A percentile compares a stretch with the other conserved stretches of the same genome.
phyloP scores from a whole-genome alignment of 2,329 filamentous ascomycete genomes.

The Ophiostoma tasmaniense region DNA sequence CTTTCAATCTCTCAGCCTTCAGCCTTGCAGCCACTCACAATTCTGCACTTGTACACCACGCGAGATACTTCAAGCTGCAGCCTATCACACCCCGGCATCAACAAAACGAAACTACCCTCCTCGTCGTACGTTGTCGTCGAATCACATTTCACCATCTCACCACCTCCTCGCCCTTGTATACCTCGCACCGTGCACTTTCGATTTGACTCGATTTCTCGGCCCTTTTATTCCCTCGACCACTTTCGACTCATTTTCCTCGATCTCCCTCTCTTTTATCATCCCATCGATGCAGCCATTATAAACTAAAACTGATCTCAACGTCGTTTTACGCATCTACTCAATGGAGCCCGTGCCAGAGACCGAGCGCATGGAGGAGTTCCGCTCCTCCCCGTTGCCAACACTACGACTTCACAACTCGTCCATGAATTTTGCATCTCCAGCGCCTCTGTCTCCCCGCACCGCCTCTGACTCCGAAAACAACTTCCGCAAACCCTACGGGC shows the following conservation, averaged over 20 bases:
- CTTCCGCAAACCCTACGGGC: conserved; percentile 42
- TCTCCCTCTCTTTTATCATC: background rate
- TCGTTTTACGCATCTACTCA: background rate
- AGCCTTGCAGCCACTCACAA: conserved; percentile 7
- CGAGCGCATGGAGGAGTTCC: conserved; percentile 59
- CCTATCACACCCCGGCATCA: background rate
- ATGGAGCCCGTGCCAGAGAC: conserved; percentile 64
- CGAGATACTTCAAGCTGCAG: background rate
- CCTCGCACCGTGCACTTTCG: background rate
- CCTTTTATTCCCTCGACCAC: background rate
- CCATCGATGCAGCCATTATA: background rate
- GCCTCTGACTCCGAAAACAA: conserved; percentile 12
- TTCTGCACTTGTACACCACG: background rate
- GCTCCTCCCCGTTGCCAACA: conserved; percentile 46
- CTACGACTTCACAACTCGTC: conserved; percentile 40
- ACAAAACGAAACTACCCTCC: background rate
- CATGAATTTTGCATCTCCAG: conserved; percentile 32
- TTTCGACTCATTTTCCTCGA: background rate
- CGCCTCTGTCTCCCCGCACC: conserved; percentile 19
- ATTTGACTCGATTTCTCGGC: background rate
- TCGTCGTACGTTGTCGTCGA: background rate
- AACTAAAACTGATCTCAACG: background rate
- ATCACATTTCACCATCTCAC: background rate
- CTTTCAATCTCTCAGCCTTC: background rate
- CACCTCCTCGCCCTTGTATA: background rate